Percentiles rank a stretch among this genome's conserved stretches.
Conservation (phyloP, 768 basidiomycete species). For the Boletus rex-veris region DNA sequence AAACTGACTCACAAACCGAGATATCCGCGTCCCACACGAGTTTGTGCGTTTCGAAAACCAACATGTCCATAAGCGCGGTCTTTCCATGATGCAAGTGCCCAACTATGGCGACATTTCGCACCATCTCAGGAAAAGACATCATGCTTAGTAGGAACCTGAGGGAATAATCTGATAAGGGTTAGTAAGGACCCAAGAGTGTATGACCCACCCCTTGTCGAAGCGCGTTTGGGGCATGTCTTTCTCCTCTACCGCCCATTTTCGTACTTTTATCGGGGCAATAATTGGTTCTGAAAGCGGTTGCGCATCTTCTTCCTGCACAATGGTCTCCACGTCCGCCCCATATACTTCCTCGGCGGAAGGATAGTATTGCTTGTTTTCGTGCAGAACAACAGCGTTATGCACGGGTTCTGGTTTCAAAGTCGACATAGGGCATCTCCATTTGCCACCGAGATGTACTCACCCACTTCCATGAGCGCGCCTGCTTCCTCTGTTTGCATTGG, state of each 20-base stretch:
- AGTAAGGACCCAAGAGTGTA: not conserved
- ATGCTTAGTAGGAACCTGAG: conserved; percentile 87
- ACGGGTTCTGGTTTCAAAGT: conserved; percentile 52
- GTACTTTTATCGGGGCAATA: conserved; percentile 89
- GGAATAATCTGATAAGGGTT: conserved; percentile 8
- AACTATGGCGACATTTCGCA: conserved; percentile 93
- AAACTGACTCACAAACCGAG: conserved; percentile 52
- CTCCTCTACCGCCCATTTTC: conserved; percentile 93
- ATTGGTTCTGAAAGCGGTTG: conserved; percentile 95
- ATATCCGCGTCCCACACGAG: conserved; percentile 90
- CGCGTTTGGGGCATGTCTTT: conserved; percentile 95
- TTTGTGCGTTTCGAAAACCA: conserved; percentile 95
- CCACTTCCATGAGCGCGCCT: conserved; percentile 78
- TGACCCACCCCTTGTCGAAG: conserved; percentile 89
- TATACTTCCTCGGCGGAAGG: conserved; percentile 90
- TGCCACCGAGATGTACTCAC: conserved; percentile 37
- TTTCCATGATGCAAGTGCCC: conserved; percentile 99
- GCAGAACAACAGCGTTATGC: conserved; percentile 82
- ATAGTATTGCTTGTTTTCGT: conserved; percentile 99
- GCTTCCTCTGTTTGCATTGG: conserved; percentile 53
- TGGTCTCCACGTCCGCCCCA: conserved; percentile 88
- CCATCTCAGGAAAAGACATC: conserved; percentile 88
- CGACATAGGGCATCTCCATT: not conserved
- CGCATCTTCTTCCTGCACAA: conserved; percentile 98
- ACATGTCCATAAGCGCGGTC: conserved; percentile 95